Conservation (phyloP, 345 rosid genomes). For the Salix suchowensis region DNA sequence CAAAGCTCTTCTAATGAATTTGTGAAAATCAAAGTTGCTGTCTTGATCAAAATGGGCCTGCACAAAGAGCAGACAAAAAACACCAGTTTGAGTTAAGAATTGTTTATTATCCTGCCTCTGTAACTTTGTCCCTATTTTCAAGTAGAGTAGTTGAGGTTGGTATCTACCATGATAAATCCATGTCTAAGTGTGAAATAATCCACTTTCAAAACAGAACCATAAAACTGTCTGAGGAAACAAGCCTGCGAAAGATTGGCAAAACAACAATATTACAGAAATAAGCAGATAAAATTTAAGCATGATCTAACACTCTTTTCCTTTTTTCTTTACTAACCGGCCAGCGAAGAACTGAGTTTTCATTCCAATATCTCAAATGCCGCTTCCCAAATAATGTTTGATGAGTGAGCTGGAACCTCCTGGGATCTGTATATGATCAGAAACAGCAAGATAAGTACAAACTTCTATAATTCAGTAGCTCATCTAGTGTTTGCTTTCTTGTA, state of each 20-base stretch:
- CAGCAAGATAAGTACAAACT: not conserved
- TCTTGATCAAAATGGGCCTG: constrained; percentile 71
- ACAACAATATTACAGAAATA: not conserved
- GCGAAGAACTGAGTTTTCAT: constrained; percentile 38
- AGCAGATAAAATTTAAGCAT: not conserved
- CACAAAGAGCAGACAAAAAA: not conserved
- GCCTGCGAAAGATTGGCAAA: constrained; percentile 25
- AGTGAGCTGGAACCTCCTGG: constrained; percentile 42
- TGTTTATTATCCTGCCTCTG: not conserved
- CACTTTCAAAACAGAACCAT: constrained; percentile 56
- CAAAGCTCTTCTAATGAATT: constrained; percentile 65
- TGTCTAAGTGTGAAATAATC: constrained; percentile 75
- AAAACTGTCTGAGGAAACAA: constrained; percentile 65
- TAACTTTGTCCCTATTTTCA: not conserved
- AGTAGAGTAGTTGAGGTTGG: not conserved
- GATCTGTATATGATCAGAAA: constrained; percentile 27
- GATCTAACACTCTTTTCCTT: not conserved
- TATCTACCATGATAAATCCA: constrained; percentile 66
- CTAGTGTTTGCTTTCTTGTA: not conserved
- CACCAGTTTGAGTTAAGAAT: not conserved
- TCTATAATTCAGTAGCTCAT: not conserved
- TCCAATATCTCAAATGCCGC: constrained; percentile 53
- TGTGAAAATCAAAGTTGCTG: constrained; percentile 66
- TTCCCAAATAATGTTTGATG: constrained; percentile 61
- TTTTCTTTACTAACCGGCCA: constrained; percentile 41